A percentile compares a stretch with the other conserved stretches of the same genome.
phyloP scores from a whole-genome alignment of 352 stramenopile genomes.

The Globisporangium rhizosaccharum region DNA sequence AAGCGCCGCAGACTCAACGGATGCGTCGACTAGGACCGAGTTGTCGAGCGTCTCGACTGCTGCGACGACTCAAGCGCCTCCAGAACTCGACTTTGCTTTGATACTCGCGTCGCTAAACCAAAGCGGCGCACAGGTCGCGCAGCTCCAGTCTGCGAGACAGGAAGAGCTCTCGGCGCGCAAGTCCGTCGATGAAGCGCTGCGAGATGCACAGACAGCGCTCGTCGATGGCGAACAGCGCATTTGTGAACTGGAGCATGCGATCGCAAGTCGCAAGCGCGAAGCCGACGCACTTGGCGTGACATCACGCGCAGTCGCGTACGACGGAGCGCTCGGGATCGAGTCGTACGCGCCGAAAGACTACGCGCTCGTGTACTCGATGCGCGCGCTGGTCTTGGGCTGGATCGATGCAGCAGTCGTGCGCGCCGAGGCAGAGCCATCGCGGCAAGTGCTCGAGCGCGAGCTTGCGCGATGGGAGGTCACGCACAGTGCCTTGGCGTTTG shows the following conservation, averaged over 20 bases:
- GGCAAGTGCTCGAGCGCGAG: constrained; percentile 23
- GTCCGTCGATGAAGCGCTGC: constrained; percentile 19
- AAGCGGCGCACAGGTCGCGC: constrained; percentile 23
- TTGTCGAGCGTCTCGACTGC: background rate
- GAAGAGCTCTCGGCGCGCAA: constrained; percentile 21
- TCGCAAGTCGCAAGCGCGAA: constrained; percentile 20
- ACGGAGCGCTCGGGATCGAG: constrained; percentile 30
- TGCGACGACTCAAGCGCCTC: background rate
- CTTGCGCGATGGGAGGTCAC: constrained; percentile 22
- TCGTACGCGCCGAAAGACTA: constrained; percentile 33
- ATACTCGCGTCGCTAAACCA: constrained; percentile 36
- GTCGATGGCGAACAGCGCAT: constrained; percentile 23
- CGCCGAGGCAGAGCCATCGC: constrained; percentile 17
- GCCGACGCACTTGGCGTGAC: constrained; percentile 15
- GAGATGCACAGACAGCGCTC: constrained; percentile 23
- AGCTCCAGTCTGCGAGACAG: constrained; percentile 21
- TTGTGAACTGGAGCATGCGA: constrained; percentile 3
- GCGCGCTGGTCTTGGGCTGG: constrained; percentile 36
- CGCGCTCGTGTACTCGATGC: constrained; percentile 31
- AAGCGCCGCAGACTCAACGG: background rate
- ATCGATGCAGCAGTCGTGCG: constrained; percentile 23
- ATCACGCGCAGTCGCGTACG: constrained; percentile 10
- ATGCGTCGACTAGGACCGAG: background rate
- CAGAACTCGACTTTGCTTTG: constrained; percentile 27
- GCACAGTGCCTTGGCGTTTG: constrained; percentile 17